Evolutionary conservation across 371 early-diverging fungal genomes (phyloP).

Genomic region (Lichtheimia corymbifera): DNA sequence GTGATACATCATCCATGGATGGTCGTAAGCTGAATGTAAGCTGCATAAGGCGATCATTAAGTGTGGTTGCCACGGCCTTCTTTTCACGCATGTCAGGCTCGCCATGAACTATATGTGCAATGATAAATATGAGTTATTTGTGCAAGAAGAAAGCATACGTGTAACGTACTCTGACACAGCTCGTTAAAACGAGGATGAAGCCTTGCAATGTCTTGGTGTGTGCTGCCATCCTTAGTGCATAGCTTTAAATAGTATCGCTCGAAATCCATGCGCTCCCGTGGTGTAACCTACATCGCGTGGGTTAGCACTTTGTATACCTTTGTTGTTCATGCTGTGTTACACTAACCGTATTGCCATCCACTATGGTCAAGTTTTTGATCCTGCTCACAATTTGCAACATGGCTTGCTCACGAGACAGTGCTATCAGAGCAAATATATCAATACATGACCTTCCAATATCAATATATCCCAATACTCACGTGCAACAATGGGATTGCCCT

Average conservation of each 20-base stretch:
- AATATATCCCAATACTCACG: neutral
- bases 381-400: constrained; percentile 38
- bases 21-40: constrained; percentile 8
- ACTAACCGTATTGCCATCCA: constrained; percentile 48
- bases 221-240: constrained; percentile 40
- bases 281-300: constrained; percentile 30
- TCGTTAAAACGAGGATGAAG: constrained; percentile 61
- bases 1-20: too few relatives aligned
- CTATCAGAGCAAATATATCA: constrained; percentile 9
- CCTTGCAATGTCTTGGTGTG: constrained; percentile 33
- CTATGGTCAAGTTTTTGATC: constrained; percentile 23
- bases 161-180: constrained; percentile 49
- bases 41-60: constrained; percentile 66
- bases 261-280: constrained; percentile 62
- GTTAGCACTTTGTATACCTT: neutral
- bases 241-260: constrained; percentile 76
- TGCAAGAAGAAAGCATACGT: neutral
- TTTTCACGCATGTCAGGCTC: constrained; percentile 44
- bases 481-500: constrained; percentile 51
- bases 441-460: constrained; percentile 20
- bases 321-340: neutral
- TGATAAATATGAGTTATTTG: too few relatives aligned
- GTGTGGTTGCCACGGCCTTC: constrained; percentile 36
- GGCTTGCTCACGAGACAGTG: constrained; percentile 21
- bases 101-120: constrained; percentile 46